A percentile compares a stretch with the other conserved stretches of the same genome.
Conservation (phyloP, 164 flowering plant genomes). For the Akebia trifoliata region DNA sequence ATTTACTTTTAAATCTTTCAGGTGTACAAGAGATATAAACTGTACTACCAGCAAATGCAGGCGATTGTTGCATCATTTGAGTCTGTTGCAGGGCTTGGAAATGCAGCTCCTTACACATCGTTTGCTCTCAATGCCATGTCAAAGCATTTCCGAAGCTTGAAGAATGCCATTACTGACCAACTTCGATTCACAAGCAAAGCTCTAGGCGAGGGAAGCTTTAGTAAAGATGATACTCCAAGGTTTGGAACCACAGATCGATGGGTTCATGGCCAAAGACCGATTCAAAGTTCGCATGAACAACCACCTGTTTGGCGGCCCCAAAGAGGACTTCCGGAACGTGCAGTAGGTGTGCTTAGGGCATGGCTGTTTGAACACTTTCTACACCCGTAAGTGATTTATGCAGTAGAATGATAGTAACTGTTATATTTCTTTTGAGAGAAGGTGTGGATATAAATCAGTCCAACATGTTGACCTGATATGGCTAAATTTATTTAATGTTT, state of each 20-base stretch:
- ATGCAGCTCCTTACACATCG: conserved; percentile 67
- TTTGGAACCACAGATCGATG: conserved; percentile 26
- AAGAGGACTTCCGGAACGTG: conserved; percentile 87
- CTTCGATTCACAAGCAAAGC: conserved; percentile 40
- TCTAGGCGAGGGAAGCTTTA: conserved; percentile 23
- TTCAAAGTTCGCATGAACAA: conserved; percentile 41
- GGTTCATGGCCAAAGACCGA: conserved; percentile 29
- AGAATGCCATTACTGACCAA: conserved; percentile 64
- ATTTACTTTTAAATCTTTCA: too few relatives aligned
- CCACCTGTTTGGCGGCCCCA: conserved; percentile 89
- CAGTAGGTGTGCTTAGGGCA: conserved; percentile 72
- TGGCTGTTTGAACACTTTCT: conserved; percentile 89
- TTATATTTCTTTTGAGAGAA: background rate
- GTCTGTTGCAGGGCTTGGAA: conserved; percentile 70
- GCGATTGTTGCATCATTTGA: conserved; percentile 73
- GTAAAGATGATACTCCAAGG: conserved; percentile 30
- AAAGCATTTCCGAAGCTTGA: conserved; percentile 63
- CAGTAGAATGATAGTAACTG: background rate
- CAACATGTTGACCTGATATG: background rate
- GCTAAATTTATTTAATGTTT: conserved; percentile 9
- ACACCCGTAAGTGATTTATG: conserved; percentile 66
- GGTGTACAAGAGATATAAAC: conserved; percentile 78
- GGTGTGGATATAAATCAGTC: background rate
- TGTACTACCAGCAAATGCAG: conserved; percentile 73
- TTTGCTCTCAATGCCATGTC: conserved; percentile 64